phyloP scores from a whole-genome alignment of 2,329 filamentous ascomycete genomes.

The Stemphylium vesicarium region DNA sequence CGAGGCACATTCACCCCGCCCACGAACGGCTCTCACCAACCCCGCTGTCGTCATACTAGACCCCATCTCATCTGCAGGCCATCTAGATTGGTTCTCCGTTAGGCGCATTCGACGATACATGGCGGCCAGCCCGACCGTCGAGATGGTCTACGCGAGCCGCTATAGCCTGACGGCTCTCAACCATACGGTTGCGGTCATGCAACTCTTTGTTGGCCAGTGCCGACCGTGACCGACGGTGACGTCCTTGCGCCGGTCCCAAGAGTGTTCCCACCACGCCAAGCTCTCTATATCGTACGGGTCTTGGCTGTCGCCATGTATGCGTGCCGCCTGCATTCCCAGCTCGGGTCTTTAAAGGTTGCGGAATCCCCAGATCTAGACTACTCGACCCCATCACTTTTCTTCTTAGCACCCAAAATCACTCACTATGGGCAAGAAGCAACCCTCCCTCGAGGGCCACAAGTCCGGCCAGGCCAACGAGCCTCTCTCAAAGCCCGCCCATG shows the following conservation, averaged over 20 bases:
- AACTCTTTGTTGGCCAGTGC: conserved; percentile 20
- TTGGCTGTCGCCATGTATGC: conserved; percentile 39
- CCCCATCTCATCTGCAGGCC: not conserved
- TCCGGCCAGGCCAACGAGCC: conserved; percentile 59
- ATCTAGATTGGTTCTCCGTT: not conserved
- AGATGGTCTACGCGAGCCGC: conserved; percentile 10
- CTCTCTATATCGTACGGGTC: conserved; percentile 29
- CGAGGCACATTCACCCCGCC: not conserved
- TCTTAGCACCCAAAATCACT: conserved; percentile 31
- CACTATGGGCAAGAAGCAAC: conserved; percentile 48
- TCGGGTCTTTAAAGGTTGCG: conserved; percentile 37
- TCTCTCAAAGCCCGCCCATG: conserved; percentile 67
- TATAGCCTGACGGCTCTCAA: conserved; percentile 2
- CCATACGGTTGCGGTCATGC: conserved; percentile 17
- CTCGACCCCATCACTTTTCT: conserved; percentile 35
- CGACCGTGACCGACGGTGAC: conserved; percentile 35
- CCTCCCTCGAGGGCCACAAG: conserved; percentile 47
- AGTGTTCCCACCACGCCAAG: conserved; percentile 38
- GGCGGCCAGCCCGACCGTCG: not conserved
- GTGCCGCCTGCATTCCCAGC: conserved; percentile 25
- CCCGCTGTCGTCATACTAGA: conserved; percentile 10
- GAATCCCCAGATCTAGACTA: conserved; percentile 38
- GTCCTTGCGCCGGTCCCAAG: conserved; percentile 34
- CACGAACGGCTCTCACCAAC: conserved; percentile 3
- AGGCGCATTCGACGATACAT: not conserved